Conservation (phyloP, 495 filamentous ascomycete species). For the Penicillium steckii region DNA sequence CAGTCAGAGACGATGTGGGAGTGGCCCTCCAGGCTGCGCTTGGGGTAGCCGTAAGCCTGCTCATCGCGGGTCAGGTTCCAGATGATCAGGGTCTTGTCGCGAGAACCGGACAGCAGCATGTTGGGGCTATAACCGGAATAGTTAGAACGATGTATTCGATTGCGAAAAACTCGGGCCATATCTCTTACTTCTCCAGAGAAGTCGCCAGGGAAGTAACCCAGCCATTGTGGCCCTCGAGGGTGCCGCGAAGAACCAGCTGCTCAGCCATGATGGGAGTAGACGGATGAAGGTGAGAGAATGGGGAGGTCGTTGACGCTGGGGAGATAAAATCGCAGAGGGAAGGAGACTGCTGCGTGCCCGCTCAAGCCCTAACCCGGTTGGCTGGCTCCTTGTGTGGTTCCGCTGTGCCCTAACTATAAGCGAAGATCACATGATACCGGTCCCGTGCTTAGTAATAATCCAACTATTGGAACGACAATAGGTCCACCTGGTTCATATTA, state of each 20-base stretch:
- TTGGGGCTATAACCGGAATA: slow-evolving; percentile 72
- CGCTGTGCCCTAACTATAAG: slow-evolving; percentile 41
- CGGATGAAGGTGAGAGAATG: slow-evolving; percentile 47
- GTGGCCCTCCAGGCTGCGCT: slow-evolving; percentile 97
- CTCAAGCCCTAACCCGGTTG: slow-evolving; percentile 42
- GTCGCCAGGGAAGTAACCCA: slow-evolving; percentile 82
- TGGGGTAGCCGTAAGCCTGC: slow-evolving; percentile 94
- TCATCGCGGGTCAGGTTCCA: slow-evolving; percentile 99
- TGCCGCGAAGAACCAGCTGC: slow-evolving; percentile 95
- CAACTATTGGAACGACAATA: not conserved
- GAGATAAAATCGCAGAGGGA: slow-evolving; percentile 47
- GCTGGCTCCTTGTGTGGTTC: slow-evolving; percentile 38
- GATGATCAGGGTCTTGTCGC: slow-evolving; percentile 99
- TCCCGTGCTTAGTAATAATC: not conserved
- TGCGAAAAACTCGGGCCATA: slow-evolving; percentile 22
- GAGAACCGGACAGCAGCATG: slow-evolving; percentile 97
- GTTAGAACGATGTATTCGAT: slow-evolving; percentile 35
- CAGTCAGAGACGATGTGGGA: slow-evolving; percentile 99
- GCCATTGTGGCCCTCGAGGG: slow-evolving; percentile 92
- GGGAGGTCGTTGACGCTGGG: slow-evolving; percentile 50
- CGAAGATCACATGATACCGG: slow-evolving; percentile 28
- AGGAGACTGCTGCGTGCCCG: slow-evolving; percentile 35
- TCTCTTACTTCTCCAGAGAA: slow-evolving; percentile 92
- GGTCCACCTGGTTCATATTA: no score
- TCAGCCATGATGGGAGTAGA: slow-evolving; percentile 73